phyloP scores from a whole-genome alignment of 331 rosid species.

The Malus hybrid region DNA sequence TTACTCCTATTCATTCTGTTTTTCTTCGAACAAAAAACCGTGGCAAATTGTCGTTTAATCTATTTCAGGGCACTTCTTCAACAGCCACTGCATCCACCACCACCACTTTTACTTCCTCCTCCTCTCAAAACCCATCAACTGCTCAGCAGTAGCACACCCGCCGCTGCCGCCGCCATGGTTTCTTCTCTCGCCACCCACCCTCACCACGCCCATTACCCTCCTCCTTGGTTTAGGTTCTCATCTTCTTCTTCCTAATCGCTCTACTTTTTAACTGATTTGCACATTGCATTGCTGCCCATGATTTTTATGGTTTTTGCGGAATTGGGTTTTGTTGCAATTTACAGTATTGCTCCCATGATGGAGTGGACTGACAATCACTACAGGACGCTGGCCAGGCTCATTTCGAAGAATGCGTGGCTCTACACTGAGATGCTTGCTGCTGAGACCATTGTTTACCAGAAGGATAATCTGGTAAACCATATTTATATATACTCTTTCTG shows the following conservation, averaged over 20 bases:
- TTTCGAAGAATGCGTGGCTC: conserved; percentile 82
- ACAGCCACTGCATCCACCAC: not conserved
- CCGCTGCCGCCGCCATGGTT: conserved; percentile 28
- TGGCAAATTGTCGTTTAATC: conserved; percentile 27
- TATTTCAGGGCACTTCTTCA: conserved; percentile 3
- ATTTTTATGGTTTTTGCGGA: not conserved
- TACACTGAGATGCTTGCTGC: conserved; percentile 93
- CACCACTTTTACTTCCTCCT: not conserved
- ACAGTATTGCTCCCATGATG: conserved; percentile 95
- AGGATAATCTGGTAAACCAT: conserved; percentile 58
- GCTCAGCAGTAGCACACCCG: not conserved
- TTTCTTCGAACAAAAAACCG: conserved; percentile 22
- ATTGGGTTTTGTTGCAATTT: not conserved
- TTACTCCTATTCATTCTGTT: conserved; percentile 24
- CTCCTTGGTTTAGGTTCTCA: conserved; percentile 86
- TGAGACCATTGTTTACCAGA: conserved; percentile 80
- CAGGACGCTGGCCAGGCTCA: conserved; percentile 76
- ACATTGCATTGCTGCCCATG: not conserved
- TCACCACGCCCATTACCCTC: conserved; percentile 36
- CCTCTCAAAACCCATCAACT: conserved; percentile 22
- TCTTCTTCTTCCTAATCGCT: not conserved
- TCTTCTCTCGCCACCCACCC: not conserved
- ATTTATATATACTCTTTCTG: not conserved
- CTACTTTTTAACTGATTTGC: not conserved
- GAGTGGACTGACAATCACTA: conserved; percentile 84